Evolutionary conservation across 495 filamentous ascomycete genomes (phyloP), one percentile per base, ranked within the genome.

Genomic region (Wilcoxina mikolae): DNA sequence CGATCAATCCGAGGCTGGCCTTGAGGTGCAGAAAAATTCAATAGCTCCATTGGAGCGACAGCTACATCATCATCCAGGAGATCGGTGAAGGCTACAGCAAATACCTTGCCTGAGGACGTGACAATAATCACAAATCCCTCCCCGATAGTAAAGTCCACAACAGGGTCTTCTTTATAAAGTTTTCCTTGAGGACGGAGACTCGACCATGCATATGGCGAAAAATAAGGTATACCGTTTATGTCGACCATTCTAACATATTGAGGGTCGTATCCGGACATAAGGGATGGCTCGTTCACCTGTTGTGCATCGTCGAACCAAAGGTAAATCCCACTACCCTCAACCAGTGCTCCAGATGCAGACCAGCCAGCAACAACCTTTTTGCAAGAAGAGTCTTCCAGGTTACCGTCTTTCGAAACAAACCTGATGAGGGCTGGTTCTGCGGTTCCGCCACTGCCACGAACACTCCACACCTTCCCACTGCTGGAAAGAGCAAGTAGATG

Each of bases 311-410:
- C 46, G 25, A 49, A 49, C 62, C 62, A 65, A 17, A 58, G 46
- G 33, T 60, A 43, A 17, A 65, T 53, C 10, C 62, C 62, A 26
- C 46, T 24, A 7, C 54, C 61, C 18, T 60, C 35, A n/a, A 65
- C 44, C 27, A 65, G 54, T 7, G 58, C 62, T 23, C 54, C 62
- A 3, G 58, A 61, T 15, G 46, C 56, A 49, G 55, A 45, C 62
- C 62, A 65, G 23, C 62, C 62, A 4, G 57, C 62, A 42, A 60
- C 55, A 48, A 65, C 61, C 38, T 64, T 65, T 9, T 29, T 55
- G 3, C 31, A 28, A 25, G 24, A 58, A 29, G 56, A 56, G 24
- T 49, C 17, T 24, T 54, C 57, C 15, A 54, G 11, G 31, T 17
- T 7, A 26, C 42, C 43, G n/a, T 15, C 22, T 20, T 47, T 24